Evolutionary conservation across 1,139 yeast species (phyloP), one percentile per base, ranked within the genome.

Genomic region (Taphrina betulina): DNA sequence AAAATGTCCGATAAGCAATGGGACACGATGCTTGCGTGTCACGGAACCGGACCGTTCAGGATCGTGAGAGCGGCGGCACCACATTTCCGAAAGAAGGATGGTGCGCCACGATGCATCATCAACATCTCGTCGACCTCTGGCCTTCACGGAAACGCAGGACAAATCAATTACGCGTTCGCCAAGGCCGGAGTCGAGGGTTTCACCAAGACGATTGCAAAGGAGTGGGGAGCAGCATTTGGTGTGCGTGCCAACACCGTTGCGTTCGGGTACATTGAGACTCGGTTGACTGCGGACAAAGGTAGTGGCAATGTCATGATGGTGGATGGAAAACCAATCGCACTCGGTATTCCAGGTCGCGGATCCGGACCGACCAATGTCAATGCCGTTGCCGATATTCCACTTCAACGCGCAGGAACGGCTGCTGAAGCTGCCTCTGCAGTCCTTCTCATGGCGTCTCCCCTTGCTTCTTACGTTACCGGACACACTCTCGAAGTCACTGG

Each of bases 71-170:
- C 92, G 60, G 96, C 95, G 12, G 56, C 56, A 3, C 50, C 50
- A 12, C 42, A 52, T 22, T 29, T 52, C 16, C 42, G 56, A 16
- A 52, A 42, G 37, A 52, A 52, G 43, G 50, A 52, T 37, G 56
- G 50, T 17, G 50, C 50, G 24, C 45, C 45, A 28, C 41, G 42
- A 33, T 41, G 83, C 65, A 83, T 92, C 61, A 78, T 92, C 65
- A 92, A 92, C 72, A 86, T 95, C 53, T 78, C 96, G 37, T 88
- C 96, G 24, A 92, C 97, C 28, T 89, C 97, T 12, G 97, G 97
- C 66, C 89, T 92, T 65, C 92, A 92, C 71, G 98, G 98, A 65
- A 88, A 86, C 75, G 92, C 90, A 72, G 98, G 98, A 54, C 98
- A 92, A 75, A 85, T 96, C 60, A 92, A 92, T 76, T 92, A 92